phyloP scores from a whole-genome alignment of 345 rosid species.

The Brassica carinata region DNA sequence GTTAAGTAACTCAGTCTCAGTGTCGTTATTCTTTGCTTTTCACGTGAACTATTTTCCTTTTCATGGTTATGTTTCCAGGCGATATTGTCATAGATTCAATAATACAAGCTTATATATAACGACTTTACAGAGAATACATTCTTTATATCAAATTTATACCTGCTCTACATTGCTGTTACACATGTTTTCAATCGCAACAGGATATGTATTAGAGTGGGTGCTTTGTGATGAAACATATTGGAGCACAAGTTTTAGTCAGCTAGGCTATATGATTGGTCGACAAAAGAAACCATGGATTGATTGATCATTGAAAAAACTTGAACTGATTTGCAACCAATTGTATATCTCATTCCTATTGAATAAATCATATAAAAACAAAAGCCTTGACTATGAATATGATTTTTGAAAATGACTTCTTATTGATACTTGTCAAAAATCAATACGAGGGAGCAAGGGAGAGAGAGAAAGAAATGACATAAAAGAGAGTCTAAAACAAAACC shows the following conservation, averaged over 20 bases:
- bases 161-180: background rate
- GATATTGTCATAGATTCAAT: background rate
- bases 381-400: background rate
- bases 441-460: background rate
- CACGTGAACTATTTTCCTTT: slow-evolving; percentile 29
- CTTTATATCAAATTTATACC: background rate
- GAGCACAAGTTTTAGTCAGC: background rate
- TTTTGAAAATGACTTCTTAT: slow-evolving; percentile 14
- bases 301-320: background rate
- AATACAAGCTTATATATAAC: background rate
- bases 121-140: background rate
- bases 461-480: background rate
- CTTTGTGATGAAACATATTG: background rate
- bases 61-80: slow-evolving; percentile 20
- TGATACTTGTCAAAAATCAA: slow-evolving; percentile 2
- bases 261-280: slow-evolving; percentile 1
- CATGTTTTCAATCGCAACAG: background rate
- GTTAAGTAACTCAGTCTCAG: background rate
- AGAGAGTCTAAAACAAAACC: background rate
- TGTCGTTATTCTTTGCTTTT: slow-evolving; percentile 28
- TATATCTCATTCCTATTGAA: slow-evolving; percentile 2
- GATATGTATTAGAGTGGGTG: background rate
- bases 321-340: slow-evolving; percentile 32
- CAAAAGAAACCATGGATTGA: slow-evolving; percentile 5
- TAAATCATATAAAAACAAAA: slow-evolving; percentile 9